These are phyloP conservation scores for Endogone sp. DNA, from an alignment of 192 early-diverging fungal genomes.

Conservation along the genomic window DNA sequence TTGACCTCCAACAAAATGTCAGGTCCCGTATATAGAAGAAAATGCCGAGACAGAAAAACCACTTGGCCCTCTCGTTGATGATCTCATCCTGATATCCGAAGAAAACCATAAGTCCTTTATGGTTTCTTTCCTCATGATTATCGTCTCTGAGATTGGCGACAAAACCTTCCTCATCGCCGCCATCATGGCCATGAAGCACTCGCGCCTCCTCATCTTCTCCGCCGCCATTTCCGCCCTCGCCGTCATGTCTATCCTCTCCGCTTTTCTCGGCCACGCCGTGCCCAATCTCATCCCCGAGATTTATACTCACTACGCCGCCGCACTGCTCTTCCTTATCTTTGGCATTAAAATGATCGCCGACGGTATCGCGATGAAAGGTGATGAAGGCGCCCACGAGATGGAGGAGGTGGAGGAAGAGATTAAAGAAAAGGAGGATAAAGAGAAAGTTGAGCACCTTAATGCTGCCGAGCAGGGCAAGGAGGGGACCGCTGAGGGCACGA, in stretches of 20 bases:
- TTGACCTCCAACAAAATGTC: too few relatives aligned
- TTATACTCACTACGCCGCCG: slow-evolving; percentile 83
- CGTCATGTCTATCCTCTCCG: slow-evolving; percentile 96
- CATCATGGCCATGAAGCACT: slow-evolving; percentile 97
- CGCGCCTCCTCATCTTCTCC: slow-evolving; percentile 86
- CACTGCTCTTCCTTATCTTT: slow-evolving; percentile 89
- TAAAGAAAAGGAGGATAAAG: slow-evolving; percentile 66
- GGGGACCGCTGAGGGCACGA: slow-evolving; percentile 11
- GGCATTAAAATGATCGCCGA: slow-evolving; percentile 87
- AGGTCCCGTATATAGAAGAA: too few relatives aligned
- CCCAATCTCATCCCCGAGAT: slow-evolving; percentile 82
- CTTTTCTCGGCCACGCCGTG: slow-evolving; percentile 84
- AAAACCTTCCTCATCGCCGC: slow-evolving; percentile 99
- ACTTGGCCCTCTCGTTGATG: background rate
- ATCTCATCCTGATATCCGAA: slow-evolving; percentile 13
- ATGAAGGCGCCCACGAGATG: slow-evolving; percentile 88
- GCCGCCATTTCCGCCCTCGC: slow-evolving; percentile 84
- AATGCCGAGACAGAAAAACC: too few relatives aligned
- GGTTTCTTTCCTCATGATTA: slow-evolving; percentile 79
- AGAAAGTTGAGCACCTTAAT: slow-evolving; percentile 47
- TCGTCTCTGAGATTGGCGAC: slow-evolving; percentile 97
- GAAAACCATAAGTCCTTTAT: slow-evolving; percentile 44
- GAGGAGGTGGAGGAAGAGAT: slow-evolving; percentile 88
- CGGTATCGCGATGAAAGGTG: slow-evolving; percentile 79
- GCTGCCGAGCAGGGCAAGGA: slow-evolving; percentile 55